Conservation (phyloP, 441 rosid species). For the Corymbia citriodora region DNA sequence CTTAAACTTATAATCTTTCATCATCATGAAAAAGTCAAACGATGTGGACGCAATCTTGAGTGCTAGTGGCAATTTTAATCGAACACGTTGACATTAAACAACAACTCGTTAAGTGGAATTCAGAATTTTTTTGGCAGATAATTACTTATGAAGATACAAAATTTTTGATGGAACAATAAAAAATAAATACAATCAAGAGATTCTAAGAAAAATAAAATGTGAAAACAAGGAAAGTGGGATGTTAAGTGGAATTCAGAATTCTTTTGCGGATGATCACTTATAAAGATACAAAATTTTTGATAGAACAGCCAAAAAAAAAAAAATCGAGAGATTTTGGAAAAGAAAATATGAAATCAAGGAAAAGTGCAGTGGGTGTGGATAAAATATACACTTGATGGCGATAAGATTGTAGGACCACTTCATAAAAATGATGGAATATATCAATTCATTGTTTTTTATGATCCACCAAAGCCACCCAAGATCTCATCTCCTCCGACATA, state of each 20-base stretch:
- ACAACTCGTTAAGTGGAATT: not conserved
- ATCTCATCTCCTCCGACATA: too few relatives aligned
- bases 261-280: not conserved
- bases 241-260: not conserved
- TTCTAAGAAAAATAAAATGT: not conserved
- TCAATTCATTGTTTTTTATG: too few relatives aligned
- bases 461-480: too few relatives aligned
- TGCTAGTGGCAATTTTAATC: not conserved
- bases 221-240: accelerated
- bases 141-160: not conserved
- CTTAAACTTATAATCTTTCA: not conserved
- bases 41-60: not conserved
- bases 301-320: not conserved
- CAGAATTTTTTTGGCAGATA: not conserved
- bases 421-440: too few relatives aligned
- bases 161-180: not conserved
- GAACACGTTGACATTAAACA: not conserved
- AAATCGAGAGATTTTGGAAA: too few relatives aligned
- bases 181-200: not conserved
- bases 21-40: not conserved
- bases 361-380: too few relatives aligned
- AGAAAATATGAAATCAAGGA: too few relatives aligned
- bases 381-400: too few relatives aligned
- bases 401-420: too few relatives aligned
- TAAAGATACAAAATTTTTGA: too few relatives aligned